Conservation (phyloP, 768 basidiomycete genomes). For the Phaeotremella skinneri region DNA sequence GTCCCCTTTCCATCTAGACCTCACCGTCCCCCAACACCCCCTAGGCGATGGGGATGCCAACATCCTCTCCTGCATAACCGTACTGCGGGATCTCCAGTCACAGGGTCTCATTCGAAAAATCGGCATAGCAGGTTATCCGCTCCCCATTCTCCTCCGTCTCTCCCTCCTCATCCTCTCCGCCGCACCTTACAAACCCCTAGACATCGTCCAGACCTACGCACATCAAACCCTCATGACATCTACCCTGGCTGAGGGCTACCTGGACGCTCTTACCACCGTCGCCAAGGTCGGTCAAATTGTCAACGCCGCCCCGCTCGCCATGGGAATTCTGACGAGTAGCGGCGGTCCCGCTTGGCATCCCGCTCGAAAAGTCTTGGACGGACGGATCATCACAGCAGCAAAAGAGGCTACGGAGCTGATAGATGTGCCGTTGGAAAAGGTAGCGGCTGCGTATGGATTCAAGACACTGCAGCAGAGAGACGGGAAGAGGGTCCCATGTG, state of each 20-base stretch:
- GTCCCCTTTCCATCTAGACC: slow-evolving; percentile 1
- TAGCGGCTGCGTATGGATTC: slow-evolving; percentile 46
- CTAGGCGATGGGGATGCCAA: slow-evolving; percentile 34
- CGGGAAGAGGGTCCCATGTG: slow-evolving; percentile 38
- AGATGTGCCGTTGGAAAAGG: slow-evolving; percentile 37
- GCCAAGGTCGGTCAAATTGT: slow-evolving; percentile 38
- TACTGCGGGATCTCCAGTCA: slow-evolving; percentile 32
- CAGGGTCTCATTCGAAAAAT: slow-evolving; percentile 46
- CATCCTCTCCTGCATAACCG: slow-evolving; percentile 30
- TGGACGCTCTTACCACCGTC: slow-evolving; percentile 26
- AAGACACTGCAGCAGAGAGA: slow-evolving; percentile 24
- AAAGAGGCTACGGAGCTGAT: slow-evolving; percentile 26
- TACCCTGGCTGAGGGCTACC: slow-evolving; percentile 35
- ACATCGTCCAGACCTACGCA: slow-evolving; percentile 49
- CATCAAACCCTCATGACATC: slow-evolving; percentile 49
- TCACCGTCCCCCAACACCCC: not conserved
- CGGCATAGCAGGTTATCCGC: slow-evolving; percentile 50
- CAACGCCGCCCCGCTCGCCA: slow-evolving; percentile 50
- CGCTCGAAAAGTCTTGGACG: slow-evolving; percentile 10
- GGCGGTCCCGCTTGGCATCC: slow-evolving; percentile 51
- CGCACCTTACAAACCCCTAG: slow-evolving; percentile 25
- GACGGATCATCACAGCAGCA: slow-evolving; percentile 17
- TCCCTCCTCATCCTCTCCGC: slow-evolving; percentile 32
- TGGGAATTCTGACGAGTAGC: slow-evolving; percentile 46
- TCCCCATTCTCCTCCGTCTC: slow-evolving; percentile 48